Base-by-base conservation (phyloP, 1,139 yeast genomes). In the Insectozyma bohioensis region DNA sequence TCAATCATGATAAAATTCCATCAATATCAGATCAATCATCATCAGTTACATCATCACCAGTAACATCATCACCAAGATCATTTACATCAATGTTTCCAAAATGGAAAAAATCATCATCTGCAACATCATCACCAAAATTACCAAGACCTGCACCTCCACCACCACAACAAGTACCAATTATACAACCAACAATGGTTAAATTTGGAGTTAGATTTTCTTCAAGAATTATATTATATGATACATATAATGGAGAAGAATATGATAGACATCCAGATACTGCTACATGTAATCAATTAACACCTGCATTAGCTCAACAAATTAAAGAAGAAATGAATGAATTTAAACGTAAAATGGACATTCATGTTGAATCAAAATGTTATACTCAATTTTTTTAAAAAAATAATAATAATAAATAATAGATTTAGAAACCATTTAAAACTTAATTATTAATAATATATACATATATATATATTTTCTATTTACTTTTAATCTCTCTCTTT, bases 261-360 rank as follows among this genome's bases (percentile, higher is more conserved):
- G 97, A 92, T 56, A 78, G 98, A 49, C 88, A 84, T 44, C 97
- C 97, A 0, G 97, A 88, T 45, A 72, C 83, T 26, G 95, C 95
- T 4, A 88, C 97, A 1, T 90, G 97, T 63, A 88, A 90, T 58
- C 88, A 84, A 52, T 68, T 90, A 57, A 90, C 96, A 1, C 97
- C 97, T 4, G 67, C 75, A 34, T 65, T 90, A 54, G 97, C 97
- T 0, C 92, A 85, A 57, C 80, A 80, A 60, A 87, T 92, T 51
- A 84, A 81, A 61, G 87, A 84, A 31, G 97, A 92, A 57, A 67
- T 92, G 54, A 90, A 92, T 57, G 72, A 71, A 37, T 63, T 87
- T 51, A 85, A 85, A 60, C 70, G 79, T 36, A 79, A 76, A 44
- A 90, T 90, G 98, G 80, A 74, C 21, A 74, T 90, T 29, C 97